Base-by-base conservation (phyloP, 108 stramenopile species). In the Skeletonema marinoi region DNA sequence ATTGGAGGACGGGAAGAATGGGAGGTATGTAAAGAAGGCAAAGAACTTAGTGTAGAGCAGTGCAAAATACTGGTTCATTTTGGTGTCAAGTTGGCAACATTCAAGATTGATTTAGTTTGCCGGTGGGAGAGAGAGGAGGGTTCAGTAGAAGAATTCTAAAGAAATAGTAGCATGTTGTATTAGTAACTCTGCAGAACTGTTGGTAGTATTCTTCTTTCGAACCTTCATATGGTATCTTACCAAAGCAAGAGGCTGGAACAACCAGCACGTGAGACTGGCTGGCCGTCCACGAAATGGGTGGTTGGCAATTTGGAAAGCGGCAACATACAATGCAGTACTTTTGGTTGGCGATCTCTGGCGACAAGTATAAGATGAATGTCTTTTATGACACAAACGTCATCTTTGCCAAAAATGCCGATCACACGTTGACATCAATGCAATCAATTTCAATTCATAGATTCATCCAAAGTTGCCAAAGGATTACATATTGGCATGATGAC, bases 1-100 rank as follows among this genome's bases (percentile, higher is more conserved):
- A 72, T 95, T 35, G 93, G 94, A 44, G 90, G 85, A 8, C 84
- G 92, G 73, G 63, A 81, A 46, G 92, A 88, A 60, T 84, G 86
- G 78, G 78, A 78, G 66, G 86, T 98, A 46, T 97, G 96, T 83
- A 94, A 93, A 63, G 83, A 91, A 86, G 97, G 97, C 17, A 86
- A 91, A 75, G 87, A 86, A 14, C 66, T 98, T 29, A 86, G 78
- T 41, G 93, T 96, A 7, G 97, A 97, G 63, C 86, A 94, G 46
- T 97, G 96, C 73, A 98, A 97, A 83, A 82, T 95, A 14, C 84
- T 98, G 68, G 85, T 89, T 10, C 96, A 97, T 70, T 90, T 97
- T 73, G 95, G 90, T 36, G 85, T 92, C 67, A 91, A 93, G 71
- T 32, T 96, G 25, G 88, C 93, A 16, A 83, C 85, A 54, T 96